Percentiles rank a stretch among this genome's conserved stretches.
phyloP scores from a whole-genome alignment of 202 grass and related monocot species.

The Carex sylvatica region DNA sequence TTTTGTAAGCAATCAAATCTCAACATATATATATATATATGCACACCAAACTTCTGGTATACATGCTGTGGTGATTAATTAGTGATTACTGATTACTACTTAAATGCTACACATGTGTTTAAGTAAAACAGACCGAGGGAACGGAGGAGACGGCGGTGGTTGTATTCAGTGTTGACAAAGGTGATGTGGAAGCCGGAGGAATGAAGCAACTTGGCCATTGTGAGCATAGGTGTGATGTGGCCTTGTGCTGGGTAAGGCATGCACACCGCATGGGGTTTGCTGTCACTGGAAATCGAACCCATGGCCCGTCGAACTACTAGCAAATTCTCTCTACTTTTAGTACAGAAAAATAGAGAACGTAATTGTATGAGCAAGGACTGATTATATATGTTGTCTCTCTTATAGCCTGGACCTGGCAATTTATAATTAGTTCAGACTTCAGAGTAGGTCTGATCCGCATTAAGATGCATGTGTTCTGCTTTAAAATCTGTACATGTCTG shows the following conservation, averaged over 20 bases:
- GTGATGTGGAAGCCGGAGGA: conserved; percentile 51
- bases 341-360: neutral
- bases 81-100: neutral
- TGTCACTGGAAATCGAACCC: conserved; percentile 11
- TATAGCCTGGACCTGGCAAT: neutral
- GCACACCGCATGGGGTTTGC: conserved; percentile 52
- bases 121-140: conserved; percentile 33
- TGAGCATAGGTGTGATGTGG: conserved; percentile 59
- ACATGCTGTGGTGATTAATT: neutral
- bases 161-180: conserved; percentile 60
- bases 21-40: neutral
- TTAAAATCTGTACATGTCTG: too few relatives aligned
- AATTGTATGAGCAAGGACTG: neutral
- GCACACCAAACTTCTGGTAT: neutral
- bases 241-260: conserved; percentile 47
- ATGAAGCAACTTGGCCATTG: conserved; percentile 57
- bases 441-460: too few relatives aligned
- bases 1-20: neutral
- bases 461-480: too few relatives aligned
- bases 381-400: too few relatives aligned
- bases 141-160: conserved; percentile 56
- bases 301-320: conserved; percentile 8
- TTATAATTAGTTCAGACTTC: neutral
- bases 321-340: neutral
- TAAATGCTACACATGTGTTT: neutral